Evolutionary conservation across 768 basidiomycete genomes (phyloP).

Genomic region (Auriscalpium microsporum): DNA sequence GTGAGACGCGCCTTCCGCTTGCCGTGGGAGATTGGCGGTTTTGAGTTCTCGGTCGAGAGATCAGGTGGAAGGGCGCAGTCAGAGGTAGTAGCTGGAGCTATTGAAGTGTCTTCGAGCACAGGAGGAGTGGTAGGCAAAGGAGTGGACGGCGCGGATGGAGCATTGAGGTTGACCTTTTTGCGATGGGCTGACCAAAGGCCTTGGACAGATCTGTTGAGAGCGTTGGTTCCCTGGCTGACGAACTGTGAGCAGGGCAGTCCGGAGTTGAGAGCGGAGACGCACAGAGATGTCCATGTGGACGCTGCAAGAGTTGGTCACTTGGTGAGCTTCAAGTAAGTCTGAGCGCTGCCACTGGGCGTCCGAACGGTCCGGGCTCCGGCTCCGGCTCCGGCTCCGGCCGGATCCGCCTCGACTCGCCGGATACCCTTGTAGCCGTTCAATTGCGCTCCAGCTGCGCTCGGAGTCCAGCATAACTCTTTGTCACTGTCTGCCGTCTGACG

Average conservation of each 20-base stretch:
- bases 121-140: conserved; percentile 16
- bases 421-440: no score
- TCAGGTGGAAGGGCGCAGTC: neutral
- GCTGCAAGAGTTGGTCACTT: no score
- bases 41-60: conserved; percentile 3
- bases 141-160: conserved; percentile 15
- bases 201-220: conserved; percentile 73
- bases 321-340: no score
- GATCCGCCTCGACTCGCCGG: no score
- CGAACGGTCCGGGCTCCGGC: no score
- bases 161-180: conserved; percentile 63
- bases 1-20: conserved; percentile 60
- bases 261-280: neutral
- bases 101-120: neutral
- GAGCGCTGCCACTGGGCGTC: no score
- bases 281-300: neutral
- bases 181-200: conserved; percentile 67
- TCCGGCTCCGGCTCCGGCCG: no score
- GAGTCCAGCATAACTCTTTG: no score
- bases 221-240: conserved; percentile 62
- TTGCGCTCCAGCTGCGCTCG: no score
- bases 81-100: neutral
- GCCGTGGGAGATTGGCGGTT: conserved; percentile 24
- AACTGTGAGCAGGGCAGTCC: conserved; percentile 12
- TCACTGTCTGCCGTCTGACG: no score